These are phyloP conservation scores for Fraxinus americana DNA, from an alignment of 257 asterid genomes.

Conservation along the genomic window DNA sequence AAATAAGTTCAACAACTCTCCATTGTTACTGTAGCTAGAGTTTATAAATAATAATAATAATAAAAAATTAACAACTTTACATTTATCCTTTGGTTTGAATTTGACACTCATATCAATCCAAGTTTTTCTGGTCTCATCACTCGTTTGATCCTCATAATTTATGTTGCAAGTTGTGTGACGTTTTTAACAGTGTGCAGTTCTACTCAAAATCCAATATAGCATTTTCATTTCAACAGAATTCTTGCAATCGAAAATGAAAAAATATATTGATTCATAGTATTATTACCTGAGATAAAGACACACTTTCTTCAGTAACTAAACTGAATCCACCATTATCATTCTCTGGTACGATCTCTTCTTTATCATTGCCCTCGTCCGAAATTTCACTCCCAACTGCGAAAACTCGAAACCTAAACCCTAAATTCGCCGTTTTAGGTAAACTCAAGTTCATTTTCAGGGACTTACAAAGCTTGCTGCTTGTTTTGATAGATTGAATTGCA, in stretches of 20 bases:
- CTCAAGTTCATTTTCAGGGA: constrained; percentile 31
- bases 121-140: too few species aligned
- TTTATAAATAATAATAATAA: too few species aligned
- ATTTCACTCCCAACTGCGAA: constrained; percentile 38
- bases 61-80: too few species aligned
- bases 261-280: not conserved
- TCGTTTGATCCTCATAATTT: too few species aligned
- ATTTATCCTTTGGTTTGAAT: too few species aligned
- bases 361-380: constrained; percentile 41
- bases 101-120: too few species aligned
- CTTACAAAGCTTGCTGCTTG: constrained; percentile 6
- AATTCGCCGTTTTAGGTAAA: constrained; percentile 25
- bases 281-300: constrained; percentile 47
- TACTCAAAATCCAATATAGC: not conserved
- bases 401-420: constrained; percentile 40
- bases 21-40: too few species aligned
- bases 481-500: constrained; percentile 23
- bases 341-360: constrained; percentile 28
- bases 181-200: too few species aligned
- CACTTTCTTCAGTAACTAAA: constrained; percentile 38
- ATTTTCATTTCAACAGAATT: not conserved
- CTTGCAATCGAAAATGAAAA: not conserved
- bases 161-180: too few species aligned
- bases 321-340: constrained; percentile 39
- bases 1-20: too few species aligned